Evolutionary conservation across 495 filamentous ascomycete genomes (phyloP).

Genomic region (Ascodesmis nigricans): DNA sequence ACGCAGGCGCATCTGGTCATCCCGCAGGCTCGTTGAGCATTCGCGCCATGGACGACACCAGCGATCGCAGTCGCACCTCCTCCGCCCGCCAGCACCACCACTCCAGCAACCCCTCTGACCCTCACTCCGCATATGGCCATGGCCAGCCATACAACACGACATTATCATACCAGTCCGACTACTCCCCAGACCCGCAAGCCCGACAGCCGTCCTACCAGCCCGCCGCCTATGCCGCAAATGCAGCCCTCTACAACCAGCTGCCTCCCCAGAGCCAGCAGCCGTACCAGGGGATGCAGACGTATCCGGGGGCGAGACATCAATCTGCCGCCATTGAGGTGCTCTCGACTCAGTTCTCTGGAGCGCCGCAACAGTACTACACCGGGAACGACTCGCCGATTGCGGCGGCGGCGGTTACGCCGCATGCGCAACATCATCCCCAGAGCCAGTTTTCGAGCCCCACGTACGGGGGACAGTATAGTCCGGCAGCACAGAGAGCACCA

Average conservation of each 20-base stretch:
- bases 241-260: conserved; percentile 73
- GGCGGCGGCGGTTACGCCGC: conserved; percentile 30
- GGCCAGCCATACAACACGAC: conserved; percentile 21
- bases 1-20: conserved; percentile 17
- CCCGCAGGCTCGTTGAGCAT: conserved; percentile 17
- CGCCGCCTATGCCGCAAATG: conserved; percentile 37
- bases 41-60: conserved; percentile 22
- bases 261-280: conserved; percentile 42
- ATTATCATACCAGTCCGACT: conserved; percentile 28
- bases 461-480: conserved; percentile 34
- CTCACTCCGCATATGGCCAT: conserved; percentile 19
- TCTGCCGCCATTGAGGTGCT: conserved; percentile 64
- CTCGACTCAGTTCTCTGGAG: conserved; percentile 38
- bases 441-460: conserved; percentile 30
- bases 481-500: conserved; percentile 28
- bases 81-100: conserved; percentile 15
- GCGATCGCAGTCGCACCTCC: conserved; percentile 20
- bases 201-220: conserved; percentile 26
- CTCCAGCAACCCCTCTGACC: conserved; percentile 14
- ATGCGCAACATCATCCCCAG: conserved; percentile 30
- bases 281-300: conserved; percentile 64
- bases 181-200: conserved; percentile 24
- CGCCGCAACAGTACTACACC: conserved; percentile 55
- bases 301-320: conserved; percentile 53
- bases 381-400: conserved; percentile 42